Conservation (phyloP, 441 rosid genomes). For the Sinapis alba region DNA sequence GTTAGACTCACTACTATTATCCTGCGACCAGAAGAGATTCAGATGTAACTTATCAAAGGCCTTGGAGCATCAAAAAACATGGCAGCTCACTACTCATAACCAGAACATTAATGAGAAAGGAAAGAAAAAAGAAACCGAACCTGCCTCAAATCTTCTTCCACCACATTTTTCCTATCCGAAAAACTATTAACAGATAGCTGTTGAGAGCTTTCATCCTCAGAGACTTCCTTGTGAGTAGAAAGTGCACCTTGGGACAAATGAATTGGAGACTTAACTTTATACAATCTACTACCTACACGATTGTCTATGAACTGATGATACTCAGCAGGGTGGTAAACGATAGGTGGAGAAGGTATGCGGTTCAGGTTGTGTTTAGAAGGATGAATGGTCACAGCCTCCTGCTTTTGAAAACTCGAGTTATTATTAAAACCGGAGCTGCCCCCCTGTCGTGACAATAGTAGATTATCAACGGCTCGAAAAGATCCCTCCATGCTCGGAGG, state of each 20-base stretch:
- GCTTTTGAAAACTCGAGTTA: conserved; percentile 32
- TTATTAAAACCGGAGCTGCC: conserved; percentile 21
- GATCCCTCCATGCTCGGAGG: conserved; percentile 77
- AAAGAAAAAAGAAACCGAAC: conserved; percentile 29
- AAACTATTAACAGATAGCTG: conserved; percentile 37
- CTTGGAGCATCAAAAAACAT: conserved; percentile 3
- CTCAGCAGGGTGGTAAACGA: conserved; percentile 44
- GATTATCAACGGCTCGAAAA: conserved; percentile 49
- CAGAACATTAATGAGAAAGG: conserved; percentile 13
- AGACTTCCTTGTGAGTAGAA: conserved; percentile 65
- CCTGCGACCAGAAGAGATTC: conserved; percentile 41
- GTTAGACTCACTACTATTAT: conserved; percentile 46
- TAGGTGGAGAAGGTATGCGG: conserved; percentile 50
- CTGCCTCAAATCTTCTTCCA: conserved; percentile 46
- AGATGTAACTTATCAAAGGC: conserved; percentile 9
- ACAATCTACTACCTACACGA: conserved; percentile 43
- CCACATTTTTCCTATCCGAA: conserved; percentile 28
- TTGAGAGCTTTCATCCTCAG: conserved; percentile 55
- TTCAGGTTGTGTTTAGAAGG: conserved; percentile 45
- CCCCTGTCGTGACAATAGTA: conserved; percentile 46
- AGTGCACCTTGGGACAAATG: conserved; percentile 48
- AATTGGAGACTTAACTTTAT: conserved; percentile 40
- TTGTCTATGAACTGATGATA: conserved; percentile 33
- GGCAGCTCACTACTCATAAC: background rate
- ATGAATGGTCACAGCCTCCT: conserved; percentile 37